A percentile compares a stretch with the other conserved stretches of the same genome.
phyloP scores from a whole-genome alignment of 1,139 yeast species.

The Arxiozyma slooffiae region DNA sequence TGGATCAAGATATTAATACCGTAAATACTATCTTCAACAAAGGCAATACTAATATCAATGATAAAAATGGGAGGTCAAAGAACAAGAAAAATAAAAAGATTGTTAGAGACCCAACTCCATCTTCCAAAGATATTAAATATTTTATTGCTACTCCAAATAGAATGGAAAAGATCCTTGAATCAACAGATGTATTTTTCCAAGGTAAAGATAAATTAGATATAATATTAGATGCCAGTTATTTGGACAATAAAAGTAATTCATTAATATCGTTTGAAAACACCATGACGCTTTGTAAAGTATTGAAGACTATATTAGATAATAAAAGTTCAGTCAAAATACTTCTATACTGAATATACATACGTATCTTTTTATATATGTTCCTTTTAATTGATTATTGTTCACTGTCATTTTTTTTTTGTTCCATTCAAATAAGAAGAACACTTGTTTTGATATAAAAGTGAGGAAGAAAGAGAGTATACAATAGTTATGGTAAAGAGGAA shows the following conservation, averaged over 20 bases:
- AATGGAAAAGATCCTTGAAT: slow-evolving; percentile 40
- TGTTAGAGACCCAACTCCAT: slow-evolving; percentile 12
- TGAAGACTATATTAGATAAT: slow-evolving; percentile 22
- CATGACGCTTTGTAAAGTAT: slow-evolving; percentile 18
- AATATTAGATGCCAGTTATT: slow-evolving; percentile 49
- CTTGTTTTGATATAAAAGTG: too few relatives aligned
- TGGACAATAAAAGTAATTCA: slow-evolving; percentile 42
- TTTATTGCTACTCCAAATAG: slow-evolving; percentile 57
- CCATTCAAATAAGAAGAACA: too few relatives aligned
- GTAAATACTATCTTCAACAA: slow-evolving; percentile 17
- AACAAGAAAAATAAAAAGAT: slow-evolving; percentile 7
- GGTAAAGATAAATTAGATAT: slow-evolving; percentile 46
- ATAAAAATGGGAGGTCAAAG: slow-evolving; percentile 2
- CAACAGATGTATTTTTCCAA: slow-evolving; percentile 35
- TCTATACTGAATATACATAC: slow-evolving; percentile 14
- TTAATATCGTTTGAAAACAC: slow-evolving; percentile 25
- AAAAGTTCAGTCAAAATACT: slow-evolving; percentile 30
- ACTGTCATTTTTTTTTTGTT: too few relatives aligned
- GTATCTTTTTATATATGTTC: too few relatives aligned
- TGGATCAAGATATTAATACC: slow-evolving; percentile 45
- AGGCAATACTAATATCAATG: slow-evolving; percentile 4
- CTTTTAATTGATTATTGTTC: too few relatives aligned
- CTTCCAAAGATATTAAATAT: slow-evolving; percentile 15
- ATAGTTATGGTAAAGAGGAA: too few relatives aligned
- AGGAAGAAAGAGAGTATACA: too few relatives aligned